phyloP scores from a whole-genome alignment of 768 basidiomycete species.

The Sporobolomyces pararoseus region DNA sequence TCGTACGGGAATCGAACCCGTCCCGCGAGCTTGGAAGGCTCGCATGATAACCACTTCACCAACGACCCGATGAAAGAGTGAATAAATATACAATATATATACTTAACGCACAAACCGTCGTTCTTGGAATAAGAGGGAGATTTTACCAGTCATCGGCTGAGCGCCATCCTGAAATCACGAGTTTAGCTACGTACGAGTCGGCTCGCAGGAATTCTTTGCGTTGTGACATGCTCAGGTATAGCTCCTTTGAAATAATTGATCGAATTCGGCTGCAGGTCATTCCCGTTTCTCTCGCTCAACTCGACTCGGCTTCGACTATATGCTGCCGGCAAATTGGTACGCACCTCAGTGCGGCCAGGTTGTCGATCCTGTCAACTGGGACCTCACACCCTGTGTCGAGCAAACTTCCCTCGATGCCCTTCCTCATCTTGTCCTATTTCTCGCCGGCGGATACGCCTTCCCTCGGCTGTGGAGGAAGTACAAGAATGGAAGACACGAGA shows the following conservation, averaged over 20 bases:
- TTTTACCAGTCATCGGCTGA: too few relatives aligned
- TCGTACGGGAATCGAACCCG: constrained; percentile 24
- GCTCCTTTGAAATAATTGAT: too few relatives aligned
- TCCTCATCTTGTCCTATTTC: constrained; percentile 16
- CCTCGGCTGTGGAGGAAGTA: constrained; percentile 17
- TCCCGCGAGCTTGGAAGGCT: constrained; percentile 24
- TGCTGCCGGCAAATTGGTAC: constrained; percentile 12
- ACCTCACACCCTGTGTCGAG: constrained; percentile 23
- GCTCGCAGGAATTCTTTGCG: too few relatives aligned
- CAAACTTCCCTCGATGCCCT: constrained; percentile 1
- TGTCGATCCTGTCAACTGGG: constrained; percentile 11
- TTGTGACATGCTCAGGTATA: too few relatives aligned
- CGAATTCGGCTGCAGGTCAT: too few relatives aligned
- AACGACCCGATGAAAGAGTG: constrained; percentile 8
- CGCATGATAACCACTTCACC: constrained; percentile 24
- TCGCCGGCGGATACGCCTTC: constrained; percentile 20
- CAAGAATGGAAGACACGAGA: constrained; percentile 9
- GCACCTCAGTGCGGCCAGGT: background rate
- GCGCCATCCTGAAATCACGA: too few relatives aligned
- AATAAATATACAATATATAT: too few relatives aligned
- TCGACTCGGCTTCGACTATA: background rate
- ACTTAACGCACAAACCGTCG: too few relatives aligned
- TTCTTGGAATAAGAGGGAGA: too few relatives aligned
- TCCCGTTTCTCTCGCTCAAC: background rate
- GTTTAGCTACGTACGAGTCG: too few relatives aligned